Evolutionary conservation across 768 basidiomycete genomes (phyloP).

Genomic region (Pilatotrama ljubarskyi): DNA sequence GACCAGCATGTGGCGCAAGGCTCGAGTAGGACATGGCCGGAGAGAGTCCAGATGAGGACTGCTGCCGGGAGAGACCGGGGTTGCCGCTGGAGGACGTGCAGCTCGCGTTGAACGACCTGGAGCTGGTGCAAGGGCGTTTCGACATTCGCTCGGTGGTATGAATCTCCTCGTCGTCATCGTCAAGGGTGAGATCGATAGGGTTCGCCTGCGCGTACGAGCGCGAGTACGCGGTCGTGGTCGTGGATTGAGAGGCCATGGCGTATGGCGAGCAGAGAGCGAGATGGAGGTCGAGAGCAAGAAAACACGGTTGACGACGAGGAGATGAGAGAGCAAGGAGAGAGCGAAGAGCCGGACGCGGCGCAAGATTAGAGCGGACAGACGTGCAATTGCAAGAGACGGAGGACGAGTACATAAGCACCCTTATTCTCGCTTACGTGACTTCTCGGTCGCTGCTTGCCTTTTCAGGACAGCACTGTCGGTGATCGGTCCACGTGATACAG

Average conservation of each 20-base stretch:
- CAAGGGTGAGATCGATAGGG: conserved; percentile 71
- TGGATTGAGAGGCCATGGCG: conserved; percentile 15
- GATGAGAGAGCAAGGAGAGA: neutral
- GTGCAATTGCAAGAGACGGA: neutral
- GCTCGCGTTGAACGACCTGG: conserved; percentile 27
- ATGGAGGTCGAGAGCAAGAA: neutral
- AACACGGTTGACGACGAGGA: conserved; percentile 4
- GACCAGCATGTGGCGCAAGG: conserved; percentile 20
- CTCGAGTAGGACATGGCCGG: conserved; percentile 31
- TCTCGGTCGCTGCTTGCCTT: conserved; percentile 3
- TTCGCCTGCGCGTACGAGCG: conserved; percentile 45
- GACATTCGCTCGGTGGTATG: conserved; percentile 21
- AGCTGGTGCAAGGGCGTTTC: conserved; percentile 23
- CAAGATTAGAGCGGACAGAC: conserved; percentile 15
- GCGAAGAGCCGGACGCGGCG: conserved; percentile 13
- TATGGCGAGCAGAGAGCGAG: neutral
- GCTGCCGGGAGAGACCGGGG: conserved; percentile 12
- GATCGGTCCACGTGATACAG: conserved; percentile 2
- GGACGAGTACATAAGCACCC: conserved; percentile 15
- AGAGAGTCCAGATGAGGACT: conserved; percentile 30
- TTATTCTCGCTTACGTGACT: conserved; percentile 23
- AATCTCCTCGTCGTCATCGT: conserved; percentile 57
- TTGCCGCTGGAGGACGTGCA: conserved; percentile 5
- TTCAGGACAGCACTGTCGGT: neutral
- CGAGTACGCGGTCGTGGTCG: conserved; percentile 12